Evolutionary conservation across 2,329 filamentous ascomycete genomes (phyloP), one percentile per base, ranked within the genome.

Genomic region (Trichophyton mentagrophytes): DNA sequence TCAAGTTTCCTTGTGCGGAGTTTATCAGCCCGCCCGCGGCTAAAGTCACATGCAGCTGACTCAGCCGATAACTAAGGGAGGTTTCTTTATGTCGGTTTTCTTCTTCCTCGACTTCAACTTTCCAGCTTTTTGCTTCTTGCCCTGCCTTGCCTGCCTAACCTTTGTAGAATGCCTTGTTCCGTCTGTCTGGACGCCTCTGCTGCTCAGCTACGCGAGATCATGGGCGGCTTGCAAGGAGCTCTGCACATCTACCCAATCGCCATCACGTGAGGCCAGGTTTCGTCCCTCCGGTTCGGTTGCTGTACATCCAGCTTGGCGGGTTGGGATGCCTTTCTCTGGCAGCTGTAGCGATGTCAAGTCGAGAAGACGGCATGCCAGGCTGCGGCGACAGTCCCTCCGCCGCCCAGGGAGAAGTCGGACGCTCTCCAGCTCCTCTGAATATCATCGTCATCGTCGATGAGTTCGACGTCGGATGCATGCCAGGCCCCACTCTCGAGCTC

Each of bases 21-120:
- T 55, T 55, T 55, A 55, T 55, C 51, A 55, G n/a, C 51, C 30
- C 51, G 51, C 51, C 30, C 51, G 51, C 51, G 44, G 44, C 20
- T 11, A 25, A 6, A 36, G 56, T 58, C 56, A 58, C 56, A 58
- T 58, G 56, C 13, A 7, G 51, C 51, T 55, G 51, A 55, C 51
- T 55, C 51, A 55, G 51, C 51, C 15, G 7, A 33, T 9, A n/a
- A n/a, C n/a, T n/a, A 15, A 36, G 15, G 6, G 11, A 3, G 9
- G 9, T 30, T 30, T 30, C 27, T 30, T 30, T 30, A 30, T 30
- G 5, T 7, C 6, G 6, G 27, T 30, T 30, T 30, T 7, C 27
- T 27, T 27, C 25, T 30, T 30, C 27, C 6, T 6, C 7, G 4
- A 2, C 27, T 36, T n/a, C 15, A 6, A 36, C 27, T 55, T 53